A percentile compares a stretch with the other conserved stretches of the same genome.
These are phyloP conservation scores for Singerocomus inundabilis DNA, from an alignment of 1,284 basidiomycete species.

Conservation along the genomic window DNA sequence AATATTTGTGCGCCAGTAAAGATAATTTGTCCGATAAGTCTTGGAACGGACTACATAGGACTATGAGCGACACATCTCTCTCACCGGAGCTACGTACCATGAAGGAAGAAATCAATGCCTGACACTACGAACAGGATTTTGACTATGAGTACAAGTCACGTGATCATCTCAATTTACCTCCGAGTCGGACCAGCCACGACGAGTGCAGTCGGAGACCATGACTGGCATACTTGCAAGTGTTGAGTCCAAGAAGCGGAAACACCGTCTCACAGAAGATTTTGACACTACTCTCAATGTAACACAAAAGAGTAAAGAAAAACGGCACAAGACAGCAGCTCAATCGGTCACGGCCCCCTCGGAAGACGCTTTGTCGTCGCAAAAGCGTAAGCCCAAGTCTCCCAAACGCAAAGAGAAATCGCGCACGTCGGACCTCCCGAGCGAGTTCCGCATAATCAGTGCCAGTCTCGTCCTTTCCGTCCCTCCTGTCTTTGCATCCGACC, in stretches of 20 bases:
- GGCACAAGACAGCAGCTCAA: conserved; percentile 9
- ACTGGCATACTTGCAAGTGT: conserved; percentile 7
- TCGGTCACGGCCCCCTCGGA: conserved; percentile 2
- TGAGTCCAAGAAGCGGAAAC: conserved; percentile 56
- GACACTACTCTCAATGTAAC: conserved; percentile 21
- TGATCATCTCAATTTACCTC: conserved; percentile 19
- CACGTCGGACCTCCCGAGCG: conserved; percentile 35
- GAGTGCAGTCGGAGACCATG: conserved; percentile 17
- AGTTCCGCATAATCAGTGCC: conserved; percentile 69
- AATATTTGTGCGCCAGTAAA: conserved; percentile 81
- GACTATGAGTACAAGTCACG: conserved; percentile 14
- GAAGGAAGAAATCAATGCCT: conserved; percentile 6
- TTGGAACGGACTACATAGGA: conserved; percentile 64
- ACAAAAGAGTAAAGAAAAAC: conserved; percentile 31
- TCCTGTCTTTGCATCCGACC: conserved; percentile 75
- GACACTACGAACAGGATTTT: neutral
- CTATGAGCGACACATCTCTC: neutral
- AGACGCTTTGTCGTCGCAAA: conserved; percentile 7
- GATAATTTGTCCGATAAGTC: conserved; percentile 79
- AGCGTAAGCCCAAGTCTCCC: conserved; percentile 6
- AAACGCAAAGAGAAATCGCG: conserved; percentile 44
- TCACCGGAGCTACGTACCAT: conserved; percentile 25
- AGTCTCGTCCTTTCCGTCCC: conserved; percentile 77
- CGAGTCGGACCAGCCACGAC: too few species aligned
- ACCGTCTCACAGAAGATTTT: conserved; percentile 25